These are phyloP conservation scores for Plectranthus barbatus DNA, from an alignment of 257 asterid genomes.

Conservation along the genomic window DNA sequence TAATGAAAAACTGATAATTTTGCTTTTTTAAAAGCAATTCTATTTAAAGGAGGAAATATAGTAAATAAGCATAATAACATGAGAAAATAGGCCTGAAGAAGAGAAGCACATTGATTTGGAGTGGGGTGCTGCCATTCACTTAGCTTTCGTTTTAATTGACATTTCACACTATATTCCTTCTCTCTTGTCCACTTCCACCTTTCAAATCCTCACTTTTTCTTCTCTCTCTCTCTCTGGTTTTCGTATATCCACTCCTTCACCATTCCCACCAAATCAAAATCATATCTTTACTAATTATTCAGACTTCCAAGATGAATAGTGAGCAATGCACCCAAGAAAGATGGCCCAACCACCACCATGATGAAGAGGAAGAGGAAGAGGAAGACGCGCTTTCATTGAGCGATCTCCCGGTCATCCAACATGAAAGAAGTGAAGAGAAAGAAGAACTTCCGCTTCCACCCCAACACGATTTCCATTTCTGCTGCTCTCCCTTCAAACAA, in stretches of 20 bases:
- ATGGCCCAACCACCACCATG: background rate
- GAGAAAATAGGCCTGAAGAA: too few species aligned
- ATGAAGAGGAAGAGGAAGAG: background rate
- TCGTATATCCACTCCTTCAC: too few species aligned
- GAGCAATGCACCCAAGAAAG: background rate
- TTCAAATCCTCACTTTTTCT: background rate
- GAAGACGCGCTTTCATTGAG: background rate
- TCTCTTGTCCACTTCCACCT: background rate
- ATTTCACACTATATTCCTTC: slow-evolving; percentile 9
- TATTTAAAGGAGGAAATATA: too few species aligned
- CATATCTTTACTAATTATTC: too few species aligned
- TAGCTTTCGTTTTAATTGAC: background rate
- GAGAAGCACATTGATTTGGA: too few species aligned
- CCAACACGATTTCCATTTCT: slow-evolving; percentile 13
- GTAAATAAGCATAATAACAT: too few species aligned
- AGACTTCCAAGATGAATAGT: background rate
- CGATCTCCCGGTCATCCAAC: too few species aligned
- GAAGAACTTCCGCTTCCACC: too few species aligned
- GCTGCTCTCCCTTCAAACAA: slow-evolving; percentile 15
- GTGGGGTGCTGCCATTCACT: background rate
- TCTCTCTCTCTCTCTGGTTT: background rate
- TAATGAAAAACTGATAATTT: too few species aligned
- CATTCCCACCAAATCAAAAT: too few species aligned
- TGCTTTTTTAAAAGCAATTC: too few species aligned
- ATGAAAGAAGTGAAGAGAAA: too few species aligned